Percentiles rank a stretch among this genome's conserved stretches.
These are phyloP conservation scores for Calvatia gigantea DNA, from an alignment of 768 basidiomycete species.

Conservation along the genomic window DNA sequence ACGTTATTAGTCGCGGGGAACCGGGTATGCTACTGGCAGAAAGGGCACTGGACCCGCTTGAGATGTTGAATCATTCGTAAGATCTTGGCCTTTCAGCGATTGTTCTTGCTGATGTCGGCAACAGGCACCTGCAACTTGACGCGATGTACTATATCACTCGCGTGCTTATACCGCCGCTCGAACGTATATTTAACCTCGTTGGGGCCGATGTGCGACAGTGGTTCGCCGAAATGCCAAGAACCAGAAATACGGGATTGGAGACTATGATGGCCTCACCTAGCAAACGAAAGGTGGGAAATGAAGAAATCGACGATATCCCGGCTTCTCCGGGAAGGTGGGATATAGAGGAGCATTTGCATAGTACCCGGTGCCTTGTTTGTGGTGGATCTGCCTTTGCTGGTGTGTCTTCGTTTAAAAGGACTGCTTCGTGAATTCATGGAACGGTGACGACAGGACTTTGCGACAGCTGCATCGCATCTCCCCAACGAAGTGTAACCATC, in stretches of 20 bases:
- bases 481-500: conserved; percentile 52
- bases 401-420: conserved; percentile 23
- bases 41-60: conserved; percentile 26
- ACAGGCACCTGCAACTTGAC: conserved; percentile 74
- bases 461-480: conserved; percentile 47
- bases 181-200: conserved; percentile 86
- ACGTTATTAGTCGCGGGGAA: conserved; percentile 73
- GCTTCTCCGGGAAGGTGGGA: conserved; percentile 35
- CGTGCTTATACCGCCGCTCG: conserved; percentile 86
- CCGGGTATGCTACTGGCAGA: conserved; percentile 52
- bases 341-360: conserved; percentile 76
- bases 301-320: conserved; percentile 18
- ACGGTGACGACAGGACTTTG: conserved; percentile 52
- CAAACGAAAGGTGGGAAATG: conserved; percentile 18
- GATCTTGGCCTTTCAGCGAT: background rate
- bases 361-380: conserved; percentile 69
- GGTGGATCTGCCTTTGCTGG: conserved; percentile 51
- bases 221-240: conserved; percentile 86
- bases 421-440: background rate
- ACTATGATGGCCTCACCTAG: conserved; percentile 32
- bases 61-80: conserved; percentile 25
- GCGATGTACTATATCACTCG: conserved; percentile 83
- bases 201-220: conserved; percentile 85
- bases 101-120: background rate
- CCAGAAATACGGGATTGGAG: conserved; percentile 13